These are phyloP conservation scores for Rhodotorula sp. DNA, from an alignment of 1,284 basidiomycete species.

Conservation along the genomic window DNA sequence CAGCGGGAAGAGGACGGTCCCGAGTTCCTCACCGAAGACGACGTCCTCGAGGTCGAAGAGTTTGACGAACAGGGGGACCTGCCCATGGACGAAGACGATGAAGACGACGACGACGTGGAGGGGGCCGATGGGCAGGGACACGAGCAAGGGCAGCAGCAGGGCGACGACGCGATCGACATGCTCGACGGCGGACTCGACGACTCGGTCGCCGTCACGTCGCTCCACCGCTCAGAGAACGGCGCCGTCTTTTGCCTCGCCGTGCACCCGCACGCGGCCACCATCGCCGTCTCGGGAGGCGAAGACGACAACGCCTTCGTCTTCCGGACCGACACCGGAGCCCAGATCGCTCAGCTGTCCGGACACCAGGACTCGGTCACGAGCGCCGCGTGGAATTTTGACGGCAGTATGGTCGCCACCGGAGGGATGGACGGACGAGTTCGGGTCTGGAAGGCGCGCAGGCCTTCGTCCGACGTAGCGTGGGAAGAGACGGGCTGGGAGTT, in stretches of 20 bases:
- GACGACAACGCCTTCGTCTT: slow-evolving; percentile 95
- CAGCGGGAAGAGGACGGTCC: background rate
- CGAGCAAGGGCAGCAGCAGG: background rate
- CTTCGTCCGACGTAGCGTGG: slow-evolving; percentile 51
- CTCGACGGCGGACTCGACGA: slow-evolving; percentile 44
- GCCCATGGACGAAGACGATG: slow-evolving; percentile 43
- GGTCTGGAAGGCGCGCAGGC: slow-evolving; percentile 72
- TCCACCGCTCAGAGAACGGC: slow-evolving; percentile 47
- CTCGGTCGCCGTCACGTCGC: slow-evolving; percentile 47
- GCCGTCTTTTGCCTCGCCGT: slow-evolving; percentile 80
- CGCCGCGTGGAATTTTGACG: slow-evolving; percentile 78
- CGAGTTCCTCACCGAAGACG: slow-evolving; percentile 38
- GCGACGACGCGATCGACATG: slow-evolving; percentile 46
- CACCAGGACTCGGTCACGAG: slow-evolving; percentile 88
- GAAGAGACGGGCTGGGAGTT: slow-evolving; percentile 71
- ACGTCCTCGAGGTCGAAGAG: slow-evolving; percentile 41
- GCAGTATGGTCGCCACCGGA: slow-evolving; percentile 87
- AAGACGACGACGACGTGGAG: slow-evolving; percentile 12
- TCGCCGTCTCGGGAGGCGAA: slow-evolving; percentile 89
- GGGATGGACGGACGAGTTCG: slow-evolving; percentile 96
- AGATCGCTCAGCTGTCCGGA: slow-evolving; percentile 79
- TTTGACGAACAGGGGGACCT: slow-evolving; percentile 24
- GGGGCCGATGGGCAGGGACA: background rate
- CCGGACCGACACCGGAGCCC: slow-evolving; percentile 77
- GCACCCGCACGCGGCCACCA: slow-evolving; percentile 69